Conservation (phyloP, 2,329 filamentous ascomycete species). For the Chrysoporthe austroafricana region DNA sequence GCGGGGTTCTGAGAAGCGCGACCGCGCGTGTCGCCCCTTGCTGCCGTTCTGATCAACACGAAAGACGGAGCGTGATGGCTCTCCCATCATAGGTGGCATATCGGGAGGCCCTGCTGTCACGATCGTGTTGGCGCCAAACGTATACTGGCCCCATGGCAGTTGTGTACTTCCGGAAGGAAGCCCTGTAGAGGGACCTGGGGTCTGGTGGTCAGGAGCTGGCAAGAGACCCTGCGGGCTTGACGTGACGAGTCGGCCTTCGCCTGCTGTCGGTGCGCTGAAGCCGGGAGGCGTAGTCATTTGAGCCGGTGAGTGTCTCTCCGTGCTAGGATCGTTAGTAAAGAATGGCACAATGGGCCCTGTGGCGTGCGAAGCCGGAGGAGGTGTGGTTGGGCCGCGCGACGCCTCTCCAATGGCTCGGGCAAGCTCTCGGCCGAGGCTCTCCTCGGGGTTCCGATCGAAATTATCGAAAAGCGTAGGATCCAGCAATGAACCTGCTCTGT, state of each 20-base stretch:
- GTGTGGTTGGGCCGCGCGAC: conserved; percentile 24
- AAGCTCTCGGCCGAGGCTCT: conserved; percentile 22
- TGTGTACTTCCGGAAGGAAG: conserved; percentile 20
- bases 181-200: neutral
- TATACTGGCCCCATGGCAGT: conserved; percentile 60
- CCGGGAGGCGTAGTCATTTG: conserved; percentile 30
- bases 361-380: conserved; percentile 23
- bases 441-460: conserved; percentile 28
- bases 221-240: neutral
- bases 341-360: conserved; percentile 9
- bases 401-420: conserved; percentile 25
- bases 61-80: conserved; percentile 43
- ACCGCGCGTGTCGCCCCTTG: conserved; percentile 56
- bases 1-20: conserved; percentile 60
- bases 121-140: conserved; percentile 47
- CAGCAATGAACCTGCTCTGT: conserved; percentile 50
- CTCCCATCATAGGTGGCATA: conserved; percentile 23
- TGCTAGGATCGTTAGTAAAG: conserved; percentile 12
- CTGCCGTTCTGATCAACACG: conserved; percentile 57
- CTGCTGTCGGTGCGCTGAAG: conserved; percentile 28
- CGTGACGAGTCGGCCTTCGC: neutral
- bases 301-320: neutral
- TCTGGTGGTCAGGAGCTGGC: neutral
- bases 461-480: conserved; percentile 50
- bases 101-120: conserved; percentile 3